Conservation (phyloP, 2,329 filamentous ascomycete genomes). For the Lachnellula subtilissima region DNA sequence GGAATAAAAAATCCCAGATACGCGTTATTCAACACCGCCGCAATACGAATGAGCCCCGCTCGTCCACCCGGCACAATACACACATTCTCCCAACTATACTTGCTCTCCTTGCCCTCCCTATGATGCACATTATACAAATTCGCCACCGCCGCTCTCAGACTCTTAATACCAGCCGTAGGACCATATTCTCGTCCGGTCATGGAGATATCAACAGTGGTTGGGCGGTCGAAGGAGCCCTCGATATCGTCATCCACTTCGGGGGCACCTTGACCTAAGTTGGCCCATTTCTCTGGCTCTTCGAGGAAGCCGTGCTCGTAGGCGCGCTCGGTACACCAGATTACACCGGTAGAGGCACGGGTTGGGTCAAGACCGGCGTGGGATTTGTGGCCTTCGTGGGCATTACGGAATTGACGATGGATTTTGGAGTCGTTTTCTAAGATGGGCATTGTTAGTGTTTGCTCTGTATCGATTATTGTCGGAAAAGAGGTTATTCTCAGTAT, state of each 20-base stretch:
- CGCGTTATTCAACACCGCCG: conserved; percentile 86
- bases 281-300: conserved; percentile 79
- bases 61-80: conserved; percentile 92
- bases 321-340: conserved; percentile 87
- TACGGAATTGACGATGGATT: conserved; percentile 83
- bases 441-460: background rate
- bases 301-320: conserved; percentile 84
- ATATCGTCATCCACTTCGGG: conserved; percentile 94
- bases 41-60: conserved; percentile 89
- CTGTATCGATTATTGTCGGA: background rate
- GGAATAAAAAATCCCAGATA: conserved; percentile 93
- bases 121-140: conserved; percentile 91
- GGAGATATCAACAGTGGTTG: conserved; percentile 71
- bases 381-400: conserved; percentile 84
- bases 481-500: no score
- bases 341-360: conserved; percentile 82
- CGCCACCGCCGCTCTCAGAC: conserved; percentile 82
- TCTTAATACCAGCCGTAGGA: conserved; percentile 90
- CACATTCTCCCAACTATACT: conserved; percentile 97
- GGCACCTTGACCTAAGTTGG: conserved; percentile 89
- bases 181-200: conserved; percentile 83
- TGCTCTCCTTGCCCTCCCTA: conserved; percentile 75
- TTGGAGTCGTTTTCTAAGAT: conserved; percentile 70
- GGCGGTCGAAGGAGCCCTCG: conserved; percentile 79
- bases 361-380: conserved; percentile 89